A percentile compares a stretch with the other conserved stretches of the same genome.
Conservation (phyloP, 1,139 yeast genomes). For the Blastobotrys capitulatus region DNA sequence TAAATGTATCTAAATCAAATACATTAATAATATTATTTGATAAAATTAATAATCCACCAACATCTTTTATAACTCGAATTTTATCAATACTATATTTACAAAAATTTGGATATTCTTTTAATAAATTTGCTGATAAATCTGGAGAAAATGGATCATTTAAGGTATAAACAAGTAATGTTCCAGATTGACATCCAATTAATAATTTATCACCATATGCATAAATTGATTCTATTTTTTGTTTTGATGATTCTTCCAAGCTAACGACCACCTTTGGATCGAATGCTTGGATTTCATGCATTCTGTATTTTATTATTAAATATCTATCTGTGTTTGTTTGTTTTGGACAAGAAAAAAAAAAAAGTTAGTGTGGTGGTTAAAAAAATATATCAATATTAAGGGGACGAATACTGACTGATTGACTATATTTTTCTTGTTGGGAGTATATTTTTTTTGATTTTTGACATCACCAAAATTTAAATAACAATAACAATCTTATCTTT, state of each 20-base stretch:
- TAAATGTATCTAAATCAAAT: constrained; percentile 32
- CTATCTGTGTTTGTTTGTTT: not conserved
- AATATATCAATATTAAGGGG: too few relatives aligned
- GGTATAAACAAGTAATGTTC: constrained; percentile 23
- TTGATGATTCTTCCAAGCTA: not conserved
- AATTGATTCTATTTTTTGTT: constrained; percentile 8
- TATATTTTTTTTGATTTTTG: not conserved
- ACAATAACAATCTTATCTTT: not conserved
- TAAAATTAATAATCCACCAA: constrained; percentile 34
- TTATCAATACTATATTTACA: constrained; percentile 25
- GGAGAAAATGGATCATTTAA: constrained; percentile 25
- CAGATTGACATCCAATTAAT: constrained; percentile 25
- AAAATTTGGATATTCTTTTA: constrained; percentile 16
- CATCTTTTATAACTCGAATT: constrained; percentile 33
- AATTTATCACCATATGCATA: constrained; percentile 26
- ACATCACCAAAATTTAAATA: not conserved
- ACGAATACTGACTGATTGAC: too few relatives aligned
- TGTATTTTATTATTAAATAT: not conserved
- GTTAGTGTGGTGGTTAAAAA: too few relatives aligned
- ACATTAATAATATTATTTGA: constrained; percentile 33
- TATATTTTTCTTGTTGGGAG: not conserved
- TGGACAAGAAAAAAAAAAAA: too few relatives aligned
- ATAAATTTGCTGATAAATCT: constrained; percentile 15
- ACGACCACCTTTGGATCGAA: constrained; percentile 5
- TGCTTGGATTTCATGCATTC: constrained; percentile 6